phyloP scores from a whole-genome alignment of 768 basidiomycete genomes.

The Cystobasidium tubakii region DNA sequence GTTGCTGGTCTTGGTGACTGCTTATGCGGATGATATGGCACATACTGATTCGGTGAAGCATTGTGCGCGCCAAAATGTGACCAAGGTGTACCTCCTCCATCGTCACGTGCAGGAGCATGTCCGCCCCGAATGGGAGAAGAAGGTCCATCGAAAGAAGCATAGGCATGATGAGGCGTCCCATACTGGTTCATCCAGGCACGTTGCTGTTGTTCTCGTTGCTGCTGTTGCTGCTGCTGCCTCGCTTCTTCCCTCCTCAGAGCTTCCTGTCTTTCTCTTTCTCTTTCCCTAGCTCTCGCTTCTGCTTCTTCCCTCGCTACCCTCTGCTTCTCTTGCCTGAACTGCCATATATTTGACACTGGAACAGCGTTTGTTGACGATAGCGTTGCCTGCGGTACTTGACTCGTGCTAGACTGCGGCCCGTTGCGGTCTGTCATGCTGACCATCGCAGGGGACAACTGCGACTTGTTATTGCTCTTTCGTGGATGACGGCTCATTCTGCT shows the following conservation, averaged over 20 bases:
- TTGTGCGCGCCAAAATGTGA: too few relatives aligned
- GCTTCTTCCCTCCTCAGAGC: neutral
- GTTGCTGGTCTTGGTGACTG: too few relatives aligned
- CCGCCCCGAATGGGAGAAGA: too few relatives aligned
- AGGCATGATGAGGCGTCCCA: too few relatives aligned
- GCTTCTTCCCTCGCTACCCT: neutral
- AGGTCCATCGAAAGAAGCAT: too few relatives aligned
- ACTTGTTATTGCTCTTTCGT: neutral
- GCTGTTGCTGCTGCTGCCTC: constrained; percentile 7
- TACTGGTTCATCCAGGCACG: neutral
- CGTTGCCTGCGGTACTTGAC: neutral
- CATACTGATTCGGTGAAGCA: too few relatives aligned
- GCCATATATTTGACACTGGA: neutral
- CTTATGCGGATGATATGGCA: too few relatives aligned
- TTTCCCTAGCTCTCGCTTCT: neutral
- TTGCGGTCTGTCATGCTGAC: neutral
- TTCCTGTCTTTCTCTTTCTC: neutral
- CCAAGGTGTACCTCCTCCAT: too few relatives aligned
- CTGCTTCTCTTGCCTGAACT: neutral
- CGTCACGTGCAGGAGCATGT: too few relatives aligned
- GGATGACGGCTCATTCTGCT: neutral
- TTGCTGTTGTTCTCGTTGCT: neutral
- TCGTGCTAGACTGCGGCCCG: neutral
- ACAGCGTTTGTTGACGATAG: neutral
- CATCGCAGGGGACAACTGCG: neutral